Evolutionary conservation across 331 rosid genomes (phyloP), one percentile per base, ranked within the genome.

Genomic region (Arachis monticola): DNA sequence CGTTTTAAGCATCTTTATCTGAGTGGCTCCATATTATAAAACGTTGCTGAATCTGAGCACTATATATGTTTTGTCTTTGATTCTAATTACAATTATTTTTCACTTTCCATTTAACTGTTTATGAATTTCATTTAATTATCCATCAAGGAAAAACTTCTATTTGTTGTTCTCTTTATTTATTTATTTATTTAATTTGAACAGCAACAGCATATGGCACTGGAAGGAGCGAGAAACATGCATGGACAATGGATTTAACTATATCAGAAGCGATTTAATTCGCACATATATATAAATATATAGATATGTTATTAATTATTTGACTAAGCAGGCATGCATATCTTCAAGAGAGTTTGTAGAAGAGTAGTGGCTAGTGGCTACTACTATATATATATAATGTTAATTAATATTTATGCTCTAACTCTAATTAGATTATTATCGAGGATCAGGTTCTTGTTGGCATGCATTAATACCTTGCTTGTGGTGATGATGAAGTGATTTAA

Each of bases 161-260:
- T 22, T 38, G 58, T 35, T 12, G 32, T 66, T 66, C 0, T 40
- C 2, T 0, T 8, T 32, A 22, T 17, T 17, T 17, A 22, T 22
- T 22, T 22, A 0, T 22, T 22, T 13, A 7, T 4, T 65, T 30
- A 22, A 22, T 35, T 27, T 35, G 3, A 70, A 42, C 92, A 89
- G 88, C 85, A 83, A 62, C 88, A 85, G 8, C 87, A 81, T 75
- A 63, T 89, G 87, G 89, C 88, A n/a, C 45, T 80, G 52, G 93
- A 85, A 76, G 91, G 82, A 12, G 80, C 48, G 47, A 89, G 90
- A 71, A 88, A 85, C 30, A 66, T 91, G 90, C 41, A 69, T 83
- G 89, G 90, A 80, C 42, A 81, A 66, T 83, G 92, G 86, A 40
- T 89, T 86, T 75, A 78, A 81, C 12, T 81, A 80, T 46, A 64